phyloP scores from a whole-genome alignment of 2,329 filamentous ascomycete species.

The Fusarium burgessii region DNA sequence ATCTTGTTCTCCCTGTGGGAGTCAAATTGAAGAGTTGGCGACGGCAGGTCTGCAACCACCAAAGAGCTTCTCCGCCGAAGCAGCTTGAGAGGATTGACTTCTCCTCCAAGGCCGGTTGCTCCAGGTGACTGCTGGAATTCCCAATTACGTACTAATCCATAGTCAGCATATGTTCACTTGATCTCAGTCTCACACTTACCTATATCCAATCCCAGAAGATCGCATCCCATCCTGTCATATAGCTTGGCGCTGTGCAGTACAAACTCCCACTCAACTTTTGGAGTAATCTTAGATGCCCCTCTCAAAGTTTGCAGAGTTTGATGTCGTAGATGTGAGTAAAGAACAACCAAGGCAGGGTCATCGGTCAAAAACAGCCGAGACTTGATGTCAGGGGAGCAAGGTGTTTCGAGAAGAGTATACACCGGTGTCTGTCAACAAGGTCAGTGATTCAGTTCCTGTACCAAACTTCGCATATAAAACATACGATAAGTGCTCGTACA shows the following conservation, averaged over 20 bases:
- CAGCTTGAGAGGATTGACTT: slow-evolving; percentile 74
- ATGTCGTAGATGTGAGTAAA: slow-evolving; percentile 88
- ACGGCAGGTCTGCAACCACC: slow-evolving; percentile 80
- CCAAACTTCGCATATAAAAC: slow-evolving; percentile 46
- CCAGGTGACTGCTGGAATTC: slow-evolving; percentile 73
- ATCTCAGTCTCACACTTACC: slow-evolving; percentile 61
- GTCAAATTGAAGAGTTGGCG: slow-evolving; percentile 56
- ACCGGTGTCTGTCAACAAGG: slow-evolving; percentile 73
- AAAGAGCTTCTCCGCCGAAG: slow-evolving; percentile 79
- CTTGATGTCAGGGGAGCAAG: slow-evolving; percentile 75
- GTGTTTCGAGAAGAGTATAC: slow-evolving; percentile 77
- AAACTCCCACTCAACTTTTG: slow-evolving; percentile 87
- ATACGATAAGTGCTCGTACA: slow-evolving; percentile 83
- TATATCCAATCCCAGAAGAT: slow-evolving; percentile 86
- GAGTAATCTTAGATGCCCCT: slow-evolving; percentile 84
- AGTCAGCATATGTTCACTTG: slow-evolving; percentile 26
- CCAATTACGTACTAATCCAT: slow-evolving; percentile 76
- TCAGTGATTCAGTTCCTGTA: slow-evolving; percentile 1
- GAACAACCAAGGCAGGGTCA: slow-evolving; percentile 86
- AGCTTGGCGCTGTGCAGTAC: slow-evolving; percentile 85
- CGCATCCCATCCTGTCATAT: slow-evolving; percentile 93
- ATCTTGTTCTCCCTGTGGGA: slow-evolving; percentile 54
- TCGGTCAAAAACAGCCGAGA: slow-evolving; percentile 87
- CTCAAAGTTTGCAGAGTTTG: slow-evolving; percentile 85
- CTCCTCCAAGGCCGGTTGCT: slow-evolving; percentile 55